phyloP scores from a whole-genome alignment of 331 rosid species.

The Acacia pycnantha region DNA sequence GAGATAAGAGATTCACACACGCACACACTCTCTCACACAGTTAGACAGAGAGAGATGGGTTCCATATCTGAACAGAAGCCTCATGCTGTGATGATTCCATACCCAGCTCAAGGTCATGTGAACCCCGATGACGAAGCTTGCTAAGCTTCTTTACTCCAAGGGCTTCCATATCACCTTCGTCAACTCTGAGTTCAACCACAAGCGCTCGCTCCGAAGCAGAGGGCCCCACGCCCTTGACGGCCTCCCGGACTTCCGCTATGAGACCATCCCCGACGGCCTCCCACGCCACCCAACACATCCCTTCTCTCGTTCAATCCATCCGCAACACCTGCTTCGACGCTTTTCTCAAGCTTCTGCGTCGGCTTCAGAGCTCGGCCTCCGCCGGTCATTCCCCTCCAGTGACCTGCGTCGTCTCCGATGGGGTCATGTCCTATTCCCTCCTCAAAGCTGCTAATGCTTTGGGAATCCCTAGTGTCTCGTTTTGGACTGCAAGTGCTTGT shows the following conservation, averaged over 20 bases:
- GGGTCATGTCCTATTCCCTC: neutral
- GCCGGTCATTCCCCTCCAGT: neutral
- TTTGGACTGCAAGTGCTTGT: conserved; percentile 11
- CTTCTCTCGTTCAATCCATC: conserved; percentile 1
- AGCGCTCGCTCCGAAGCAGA: neutral
- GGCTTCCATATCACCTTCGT: conserved; percentile 41
- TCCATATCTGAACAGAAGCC: neutral
- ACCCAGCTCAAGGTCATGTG: conserved; percentile 25
- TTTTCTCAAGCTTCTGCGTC: neutral
- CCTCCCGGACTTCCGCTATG: neutral
- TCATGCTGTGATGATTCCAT: neutral
- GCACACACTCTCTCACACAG: neutral
- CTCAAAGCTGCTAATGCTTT: neutral
- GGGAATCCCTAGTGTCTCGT: neutral
- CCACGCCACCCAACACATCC: conserved; percentile 14
- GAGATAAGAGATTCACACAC: neutral
- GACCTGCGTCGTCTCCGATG: neutral
- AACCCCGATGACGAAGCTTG: conserved; percentile 30
- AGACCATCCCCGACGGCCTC: conserved; percentile 7
- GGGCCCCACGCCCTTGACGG: neutral
- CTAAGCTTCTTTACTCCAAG: conserved; percentile 34
- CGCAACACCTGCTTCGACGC: neutral
- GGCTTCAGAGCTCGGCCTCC: neutral
- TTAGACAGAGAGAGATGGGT: neutral
- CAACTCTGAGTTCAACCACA: conserved; percentile 16